Base-by-base conservation (phyloP, 1,284 basidiomycete species). In the Leccinum fallax region DNA sequence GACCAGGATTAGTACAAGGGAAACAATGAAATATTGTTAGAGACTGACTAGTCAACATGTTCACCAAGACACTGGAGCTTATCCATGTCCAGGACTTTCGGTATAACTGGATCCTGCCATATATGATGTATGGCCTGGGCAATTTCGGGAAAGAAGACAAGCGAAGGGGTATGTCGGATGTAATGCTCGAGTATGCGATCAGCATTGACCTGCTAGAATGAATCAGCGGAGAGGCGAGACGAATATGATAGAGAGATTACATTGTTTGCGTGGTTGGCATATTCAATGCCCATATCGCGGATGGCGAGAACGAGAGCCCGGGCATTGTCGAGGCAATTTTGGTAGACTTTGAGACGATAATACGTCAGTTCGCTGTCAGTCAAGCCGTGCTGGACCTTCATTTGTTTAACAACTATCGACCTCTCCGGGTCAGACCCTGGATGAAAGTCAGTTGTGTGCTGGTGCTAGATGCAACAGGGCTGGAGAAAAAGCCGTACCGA, bases 301-400 rank as follows among this genome's bases (percentile, higher is more conserved):
- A 59, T 49, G 52, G 63, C 53, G 13, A 32, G 43, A 55, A 65
- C 38, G 21, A 63, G 63, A 2, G 38, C 38, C 46, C n/a, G 48
- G 2, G 58, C 46, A 48, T 16, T 32, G 13, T 48, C 19, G 4
- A 65, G 48, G 28, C 46, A 28, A 24, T 56, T 32, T 26, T 49
- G 53, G 32, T 61, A 61, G 16, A 65, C 21, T 7, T 4, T 19
- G 32, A 53, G 36, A 21, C 53, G 62, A 15, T 48, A 46, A n/a
- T 26, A 30, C 15, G 51, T 7, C 30, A 30, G 58, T 15, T 65
- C 53, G 8, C 40, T 24, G 16, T 34, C 11, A 40, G 52, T 64
- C 30, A 64, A 24, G 19, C 63, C 58, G 30, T 64, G 57, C 9
- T 55, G 48, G 19, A 61, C 19, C 16, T 61, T 61, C 46, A 65